phyloP scores from a whole-genome alignment of 352 stramenopile genomes.

The Phytophthora idaei region DNA sequence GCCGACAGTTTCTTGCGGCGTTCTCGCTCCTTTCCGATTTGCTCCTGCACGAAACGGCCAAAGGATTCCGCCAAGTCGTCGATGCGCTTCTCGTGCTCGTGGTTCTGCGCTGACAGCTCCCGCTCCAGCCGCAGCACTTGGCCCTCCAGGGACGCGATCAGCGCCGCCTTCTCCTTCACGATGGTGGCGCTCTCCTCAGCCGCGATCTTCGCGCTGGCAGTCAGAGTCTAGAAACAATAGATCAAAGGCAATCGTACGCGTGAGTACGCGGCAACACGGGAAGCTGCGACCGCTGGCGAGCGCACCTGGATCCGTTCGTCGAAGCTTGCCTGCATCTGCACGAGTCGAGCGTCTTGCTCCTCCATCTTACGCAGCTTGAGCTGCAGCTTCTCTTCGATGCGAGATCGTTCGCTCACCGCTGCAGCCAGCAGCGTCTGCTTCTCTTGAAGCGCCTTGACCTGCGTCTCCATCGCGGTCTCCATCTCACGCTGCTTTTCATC shows the following conservation, averaged over 20 bases:
- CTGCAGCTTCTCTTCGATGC: constrained; percentile 51
- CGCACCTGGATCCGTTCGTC: constrained; percentile 56
- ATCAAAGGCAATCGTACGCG: neutral
- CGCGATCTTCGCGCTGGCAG: constrained; percentile 27
- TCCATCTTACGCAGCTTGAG: constrained; percentile 45
- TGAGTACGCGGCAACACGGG: neutral
- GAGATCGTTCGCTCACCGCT: constrained; percentile 41
- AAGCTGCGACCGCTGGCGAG: neutral
- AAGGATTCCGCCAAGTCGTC: constrained; percentile 63
- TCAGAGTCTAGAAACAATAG: constrained; percentile 27
- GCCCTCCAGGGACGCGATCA: constrained; percentile 43
- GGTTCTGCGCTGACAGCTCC: constrained; percentile 42
- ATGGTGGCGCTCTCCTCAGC: constrained; percentile 36
- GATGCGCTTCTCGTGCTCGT: constrained; percentile 62
- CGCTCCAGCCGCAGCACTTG: constrained; percentile 54
- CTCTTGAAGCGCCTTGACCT: constrained; percentile 51
- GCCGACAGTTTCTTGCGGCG: constrained; percentile 36
- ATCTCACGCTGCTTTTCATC: constrained; percentile 41
- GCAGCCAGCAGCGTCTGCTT: constrained; percentile 42
- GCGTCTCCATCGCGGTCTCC: constrained; percentile 41
- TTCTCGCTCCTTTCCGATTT: constrained; percentile 51
- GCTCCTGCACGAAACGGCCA: constrained; percentile 57
- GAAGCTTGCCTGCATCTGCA: constrained; percentile 46
- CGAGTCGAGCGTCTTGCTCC: constrained; percentile 42
- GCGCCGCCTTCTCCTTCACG: constrained; percentile 38